phyloP scores from a whole-genome alignment of 2,329 filamentous ascomycete genomes.

The Neofusicoccum cordaticola region DNA sequence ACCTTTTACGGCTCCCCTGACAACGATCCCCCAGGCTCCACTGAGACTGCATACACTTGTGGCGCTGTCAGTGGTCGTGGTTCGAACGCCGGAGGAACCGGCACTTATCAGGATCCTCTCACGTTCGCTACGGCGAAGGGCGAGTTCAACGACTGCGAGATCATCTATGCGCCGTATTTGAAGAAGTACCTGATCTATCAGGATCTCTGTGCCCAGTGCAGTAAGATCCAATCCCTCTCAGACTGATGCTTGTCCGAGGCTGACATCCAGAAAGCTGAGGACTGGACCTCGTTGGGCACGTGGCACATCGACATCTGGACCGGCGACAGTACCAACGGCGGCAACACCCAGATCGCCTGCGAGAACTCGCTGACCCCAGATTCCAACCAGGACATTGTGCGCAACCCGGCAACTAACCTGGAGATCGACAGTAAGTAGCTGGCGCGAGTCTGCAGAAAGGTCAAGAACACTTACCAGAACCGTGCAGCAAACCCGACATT shows the following conservation, averaged over 20 bases:
- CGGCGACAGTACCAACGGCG: conserved; percentile 22
- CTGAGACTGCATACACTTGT: conserved; percentile 26
- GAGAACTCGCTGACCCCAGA: conserved; percentile 26
- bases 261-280: conserved; percentile 21
- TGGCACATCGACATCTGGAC: conserved; percentile 27
- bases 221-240: not conserved
- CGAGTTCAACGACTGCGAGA: conserved; percentile 43
- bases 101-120: conserved; percentile 43
- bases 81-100: conserved; percentile 40
- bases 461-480: not conserved
- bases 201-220: conserved; percentile 36
- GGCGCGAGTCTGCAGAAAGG: not conserved
- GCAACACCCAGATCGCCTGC: conserved; percentile 24
- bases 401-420: not conserved
- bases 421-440: not conserved
- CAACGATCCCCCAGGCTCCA: conserved; percentile 26
- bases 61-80: conserved; percentile 20
- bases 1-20: conserved; percentile 30
- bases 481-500: not conserved
- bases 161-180: conserved; percentile 46
- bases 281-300: conserved; percentile 15
- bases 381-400: not conserved
- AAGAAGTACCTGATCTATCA: conserved; percentile 44
- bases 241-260: not conserved
- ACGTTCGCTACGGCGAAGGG: conserved; percentile 44